Evolutionary conservation across 2,329 filamentous ascomycete species (phyloP), one percentile per base, ranked within the genome.

Genomic region (Nemania sp.): DNA sequence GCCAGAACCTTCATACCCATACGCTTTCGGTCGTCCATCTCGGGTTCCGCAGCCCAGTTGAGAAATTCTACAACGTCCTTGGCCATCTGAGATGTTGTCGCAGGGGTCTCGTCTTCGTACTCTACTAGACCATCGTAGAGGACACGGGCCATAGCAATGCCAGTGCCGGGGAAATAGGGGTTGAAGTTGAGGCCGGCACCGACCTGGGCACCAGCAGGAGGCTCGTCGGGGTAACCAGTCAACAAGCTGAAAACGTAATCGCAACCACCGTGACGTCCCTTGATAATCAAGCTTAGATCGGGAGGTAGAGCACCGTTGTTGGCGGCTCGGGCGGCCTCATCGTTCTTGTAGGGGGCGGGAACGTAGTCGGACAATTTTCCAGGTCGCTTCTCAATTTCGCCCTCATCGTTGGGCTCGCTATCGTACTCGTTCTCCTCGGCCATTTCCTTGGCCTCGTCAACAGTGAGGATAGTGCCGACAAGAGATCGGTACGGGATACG

Each of bases 401-500:
- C 96, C 87, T 98, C 88, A 80, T 98, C 93, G 84, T 99, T 97
- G 80, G 96, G 96, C 87, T 99, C 96, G 79, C 90, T 93, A 80
- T 98, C 95, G 86, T 98, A 99, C 85, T 99, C 96, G 85, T 97
- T 93, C 88, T 97, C 94, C 84, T 99, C 96, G 76, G 96, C 96
- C 81, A 98, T 86, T 54, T 88, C 93, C 89, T 98, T 99, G 87
- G 93, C 96, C 87, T 99, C 96, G 79, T 98, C 94, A 80, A 97
- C 93, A 67, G 96, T 99, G 88, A 98, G 89, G 82, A 97, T 88
- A 73, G 89, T 89, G 81, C 96, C 96, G 78, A 99, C 96, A 71
- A 98, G 88, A 67, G 92, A 80, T 82, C 96, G 93, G 89, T 97
- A 99, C 68, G 96, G 95, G 68, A 99, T 90, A 86, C 96, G 93